Evolutionary conservation across 1,284 basidiomycete genomes (phyloP).

Genomic region (Salmacisia buchloeana): DNA sequence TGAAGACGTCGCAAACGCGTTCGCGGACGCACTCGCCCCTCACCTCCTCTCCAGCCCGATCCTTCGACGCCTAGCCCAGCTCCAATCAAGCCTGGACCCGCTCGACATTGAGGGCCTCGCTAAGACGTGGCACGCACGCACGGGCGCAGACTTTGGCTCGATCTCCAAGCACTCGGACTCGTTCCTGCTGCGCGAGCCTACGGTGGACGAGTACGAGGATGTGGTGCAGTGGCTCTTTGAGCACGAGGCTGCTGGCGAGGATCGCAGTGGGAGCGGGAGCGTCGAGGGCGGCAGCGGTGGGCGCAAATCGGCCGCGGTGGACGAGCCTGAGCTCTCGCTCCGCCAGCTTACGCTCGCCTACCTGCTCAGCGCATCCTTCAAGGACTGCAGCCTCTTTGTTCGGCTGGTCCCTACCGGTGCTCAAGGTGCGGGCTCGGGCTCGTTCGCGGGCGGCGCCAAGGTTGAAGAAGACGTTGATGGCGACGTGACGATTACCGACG

Average conservation of each 20-base stretch:
- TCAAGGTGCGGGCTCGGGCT: background rate
- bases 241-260: background rate
- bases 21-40: background rate
- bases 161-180: conserved; percentile 6
- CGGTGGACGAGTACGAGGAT: conserved; percentile 9
- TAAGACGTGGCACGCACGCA: background rate
- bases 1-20: background rate
- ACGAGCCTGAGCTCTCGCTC: conserved; percentile 35
- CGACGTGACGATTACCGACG: background rate
- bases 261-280: too few relatives aligned
- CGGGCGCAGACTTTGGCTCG: conserved; percentile 2
- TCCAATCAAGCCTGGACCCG: conserved; percentile 73
- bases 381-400: conserved; percentile 86
- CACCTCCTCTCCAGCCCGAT: conserved; percentile 34
- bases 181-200: conserved; percentile 4
- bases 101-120: conserved; percentile 75
- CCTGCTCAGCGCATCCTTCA: conserved; percentile 84
- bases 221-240: conserved; percentile 6
- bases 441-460: background rate
- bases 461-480: background rate
- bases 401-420: conserved; percentile 37
- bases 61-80: conserved; percentile 59
- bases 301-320: background rate
- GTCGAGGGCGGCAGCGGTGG: too few relatives aligned
- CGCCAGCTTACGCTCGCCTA: conserved; percentile 67